These are phyloP conservation scores for Galeopsis tetrahit DNA, from an alignment of 257 asterid genomes.

Conservation along the genomic window DNA sequence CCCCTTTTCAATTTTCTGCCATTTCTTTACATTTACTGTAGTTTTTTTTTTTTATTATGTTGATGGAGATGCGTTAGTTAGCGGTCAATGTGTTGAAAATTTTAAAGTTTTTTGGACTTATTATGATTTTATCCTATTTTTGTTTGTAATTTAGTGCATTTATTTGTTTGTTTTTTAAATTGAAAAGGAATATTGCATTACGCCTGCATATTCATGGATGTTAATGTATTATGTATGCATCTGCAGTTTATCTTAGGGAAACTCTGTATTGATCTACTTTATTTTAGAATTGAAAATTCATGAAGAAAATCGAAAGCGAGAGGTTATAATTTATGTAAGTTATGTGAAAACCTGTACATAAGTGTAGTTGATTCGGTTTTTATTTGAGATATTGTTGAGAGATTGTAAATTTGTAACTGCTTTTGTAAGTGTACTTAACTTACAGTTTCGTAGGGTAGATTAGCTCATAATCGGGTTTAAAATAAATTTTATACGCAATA, in stretches of 20 bases:
- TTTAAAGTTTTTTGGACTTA: background rate
- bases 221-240: constrained; percentile 19
- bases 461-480: too few relatives aligned
- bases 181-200: background rate
- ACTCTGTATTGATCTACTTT: background rate
- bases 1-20: constrained; percentile 5
- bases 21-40: background rate
- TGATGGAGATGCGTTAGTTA: background rate
- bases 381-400: constrained; percentile 1
- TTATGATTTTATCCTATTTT: constrained; percentile 1
- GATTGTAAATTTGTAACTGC: background rate
- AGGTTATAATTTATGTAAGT: background rate
- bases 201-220: background rate
- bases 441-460: too few relatives aligned
- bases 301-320: constrained; percentile 15
- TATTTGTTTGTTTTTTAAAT: background rate
- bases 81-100: background rate
- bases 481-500: too few relatives aligned
- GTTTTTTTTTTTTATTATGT: background rate
- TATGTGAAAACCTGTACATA: background rate
- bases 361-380: background rate
- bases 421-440: constrained; percentile 4
- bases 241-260: background rate
- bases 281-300: background rate
- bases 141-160: background rate